Evolutionary conservation across 176 grass and related monocot species (phyloP).

Genomic region (Oryza punctata): DNA sequence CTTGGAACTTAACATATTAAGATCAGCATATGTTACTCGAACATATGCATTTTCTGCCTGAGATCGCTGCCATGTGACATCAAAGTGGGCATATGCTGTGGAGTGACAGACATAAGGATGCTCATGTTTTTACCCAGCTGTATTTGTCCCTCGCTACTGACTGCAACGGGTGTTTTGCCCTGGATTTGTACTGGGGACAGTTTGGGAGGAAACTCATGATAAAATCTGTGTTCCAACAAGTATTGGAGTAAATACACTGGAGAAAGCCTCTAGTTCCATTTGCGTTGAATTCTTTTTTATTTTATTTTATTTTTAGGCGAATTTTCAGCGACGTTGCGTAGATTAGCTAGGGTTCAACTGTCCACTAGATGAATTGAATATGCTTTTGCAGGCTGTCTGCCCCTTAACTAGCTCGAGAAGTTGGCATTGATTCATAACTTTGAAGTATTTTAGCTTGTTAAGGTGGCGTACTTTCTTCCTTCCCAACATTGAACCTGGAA

Average conservation of each 20-base stretch:
- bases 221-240: constrained; percentile 23
- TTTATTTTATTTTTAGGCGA: no score
- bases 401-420: no score
- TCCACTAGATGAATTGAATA: neutral
- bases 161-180: neutral
- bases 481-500: neutral
- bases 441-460: neutral
- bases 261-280: neutral
- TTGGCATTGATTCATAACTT: neutral
- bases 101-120: constrained; percentile 5
- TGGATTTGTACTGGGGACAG: neutral
- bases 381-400: neutral
- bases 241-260: constrained; percentile 12
- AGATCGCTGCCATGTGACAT: neutral
- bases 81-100: neutral
- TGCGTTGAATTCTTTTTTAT: neutral
- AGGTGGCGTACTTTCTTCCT: neutral
- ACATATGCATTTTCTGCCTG: neutral
- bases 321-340: neutral
- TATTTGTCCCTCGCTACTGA: constrained; percentile 1
- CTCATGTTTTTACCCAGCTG: constrained; percentile 16
- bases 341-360: neutral
- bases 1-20: neutral
- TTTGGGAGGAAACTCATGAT: constrained; percentile 1
- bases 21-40: neutral